phyloP scores from a whole-genome alignment of 257 asterid genomes.

The Cynanchum wilfordii region DNA sequence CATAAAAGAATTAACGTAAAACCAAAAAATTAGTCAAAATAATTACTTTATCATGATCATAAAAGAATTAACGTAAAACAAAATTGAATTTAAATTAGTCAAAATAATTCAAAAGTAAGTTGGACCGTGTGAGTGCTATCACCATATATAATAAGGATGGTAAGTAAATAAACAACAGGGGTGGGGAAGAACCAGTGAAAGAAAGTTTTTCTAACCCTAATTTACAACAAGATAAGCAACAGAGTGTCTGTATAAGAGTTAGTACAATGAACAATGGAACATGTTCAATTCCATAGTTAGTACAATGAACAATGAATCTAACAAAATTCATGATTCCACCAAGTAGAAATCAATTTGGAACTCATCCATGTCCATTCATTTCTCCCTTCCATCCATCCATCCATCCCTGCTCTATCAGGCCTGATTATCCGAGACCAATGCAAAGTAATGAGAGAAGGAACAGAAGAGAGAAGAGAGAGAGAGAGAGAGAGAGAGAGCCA shows the following conservation, averaged over 20 bases:
- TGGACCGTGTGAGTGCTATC: no score
- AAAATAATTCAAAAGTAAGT: no score
- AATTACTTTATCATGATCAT: no score
- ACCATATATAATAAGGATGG: no score
- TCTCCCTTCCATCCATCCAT: not conserved
- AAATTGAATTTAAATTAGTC: no score
- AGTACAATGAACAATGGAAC: not conserved
- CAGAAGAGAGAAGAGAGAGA: not conserved
- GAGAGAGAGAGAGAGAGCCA: not conserved
- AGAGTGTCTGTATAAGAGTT: not conserved
- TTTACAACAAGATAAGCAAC: slow-evolving; percentile 1
- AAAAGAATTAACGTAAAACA: no score
- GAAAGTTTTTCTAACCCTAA: not conserved
- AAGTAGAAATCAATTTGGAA: not conserved
- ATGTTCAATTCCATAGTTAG: not conserved
- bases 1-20: no score
- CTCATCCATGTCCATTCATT: not conserved
- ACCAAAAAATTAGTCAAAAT: no score
- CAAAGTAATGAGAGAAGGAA: not conserved
- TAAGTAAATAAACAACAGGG: not conserved
- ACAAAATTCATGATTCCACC: not conserved
- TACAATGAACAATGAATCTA: not conserved
- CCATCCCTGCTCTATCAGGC: no score
- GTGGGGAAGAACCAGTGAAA: not conserved
- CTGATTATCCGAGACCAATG: no score